Evolutionary conservation across 176 grass and related monocot genomes (phyloP).

Genomic region (Cymbopogon citratus): DNA sequence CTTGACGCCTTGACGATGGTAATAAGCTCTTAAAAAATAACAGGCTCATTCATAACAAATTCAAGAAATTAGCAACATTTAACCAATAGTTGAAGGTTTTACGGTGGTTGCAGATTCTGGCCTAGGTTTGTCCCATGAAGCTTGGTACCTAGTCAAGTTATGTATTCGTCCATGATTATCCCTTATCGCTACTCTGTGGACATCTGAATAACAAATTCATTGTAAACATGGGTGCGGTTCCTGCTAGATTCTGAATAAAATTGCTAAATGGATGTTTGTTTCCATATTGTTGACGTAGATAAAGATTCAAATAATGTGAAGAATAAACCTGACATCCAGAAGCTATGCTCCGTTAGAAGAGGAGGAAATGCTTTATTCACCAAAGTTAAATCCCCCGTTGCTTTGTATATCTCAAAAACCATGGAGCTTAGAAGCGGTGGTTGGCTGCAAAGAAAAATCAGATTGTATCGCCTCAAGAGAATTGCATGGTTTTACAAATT

Average conservation of each 20-base stretch:
- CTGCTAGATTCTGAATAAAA: neutral
- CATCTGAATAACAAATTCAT: conserved; percentile 37
- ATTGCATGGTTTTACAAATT: neutral
- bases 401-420: conserved; percentile 66
- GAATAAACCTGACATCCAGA: conserved; percentile 81
- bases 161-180: conserved; percentile 48
- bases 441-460: conserved; percentile 45
- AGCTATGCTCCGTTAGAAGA: conserved; percentile 82
- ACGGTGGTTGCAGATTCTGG: conserved; percentile 83
- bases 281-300: neutral
- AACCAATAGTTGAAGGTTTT: neutral
- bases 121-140: conserved; percentile 84
- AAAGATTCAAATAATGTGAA: neutral
- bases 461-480: neutral
- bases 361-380: conserved; percentile 46
- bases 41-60: neutral
- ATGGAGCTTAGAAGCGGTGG: conserved; percentile 91
- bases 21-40: neutral
- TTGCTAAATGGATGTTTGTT: neutral
- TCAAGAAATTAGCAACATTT: neutral
- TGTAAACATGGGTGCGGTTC: neutral
- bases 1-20: too few species aligned
- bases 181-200: conserved; percentile 71
- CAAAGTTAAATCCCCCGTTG: conserved; percentile 61
- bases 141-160: conserved; percentile 65